Conservation (phyloP, 192 early-diverging fungal species). For the Coemansia sp. region DNA sequence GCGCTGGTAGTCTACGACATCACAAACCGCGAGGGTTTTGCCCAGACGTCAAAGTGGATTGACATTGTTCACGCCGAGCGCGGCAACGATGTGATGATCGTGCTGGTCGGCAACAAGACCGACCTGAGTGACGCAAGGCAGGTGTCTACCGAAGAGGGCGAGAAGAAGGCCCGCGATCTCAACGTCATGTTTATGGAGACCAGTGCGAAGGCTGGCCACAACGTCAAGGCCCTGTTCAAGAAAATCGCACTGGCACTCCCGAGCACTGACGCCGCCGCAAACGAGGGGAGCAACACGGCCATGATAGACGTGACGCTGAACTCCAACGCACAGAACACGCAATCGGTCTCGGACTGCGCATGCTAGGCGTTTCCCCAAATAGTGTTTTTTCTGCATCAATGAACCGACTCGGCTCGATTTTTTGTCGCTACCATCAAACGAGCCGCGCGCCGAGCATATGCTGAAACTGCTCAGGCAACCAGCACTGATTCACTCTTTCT, state of each 20-base stretch:
- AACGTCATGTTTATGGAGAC: constrained; percentile 99
- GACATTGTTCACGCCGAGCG: constrained; percentile 98
- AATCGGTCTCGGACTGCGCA: constrained; percentile 53
- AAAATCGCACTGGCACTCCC: constrained; percentile 86
- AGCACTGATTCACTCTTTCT: constrained; percentile 17
- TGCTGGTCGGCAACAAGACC: constrained; percentile 98
- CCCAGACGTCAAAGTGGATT: constrained; percentile 97
- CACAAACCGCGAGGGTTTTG: constrained; percentile 93
- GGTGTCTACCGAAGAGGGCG: constrained; percentile 95
- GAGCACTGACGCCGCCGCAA: constrained; percentile 70
- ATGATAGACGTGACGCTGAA: constrained; percentile 58
- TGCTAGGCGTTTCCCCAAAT: constrained; percentile 30
- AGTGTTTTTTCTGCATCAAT: too few relatives aligned
- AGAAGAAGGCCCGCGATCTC: constrained; percentile 94
- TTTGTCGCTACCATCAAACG: neutral
- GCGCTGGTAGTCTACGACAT: constrained; percentile 98
- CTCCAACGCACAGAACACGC: constrained; percentile 39
- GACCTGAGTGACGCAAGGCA: constrained; percentile 93
- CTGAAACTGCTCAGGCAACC: neutral
- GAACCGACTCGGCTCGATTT: neutral
- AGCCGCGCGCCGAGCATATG: neutral
- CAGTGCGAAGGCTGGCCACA: constrained; percentile 97
- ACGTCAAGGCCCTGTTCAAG: constrained; percentile 96
- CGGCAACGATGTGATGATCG: constrained; percentile 96
- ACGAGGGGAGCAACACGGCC: constrained; percentile 49